Base-by-base conservation (phyloP, 192 early-diverging fungal species). In the Coemansia sp. region DNA sequence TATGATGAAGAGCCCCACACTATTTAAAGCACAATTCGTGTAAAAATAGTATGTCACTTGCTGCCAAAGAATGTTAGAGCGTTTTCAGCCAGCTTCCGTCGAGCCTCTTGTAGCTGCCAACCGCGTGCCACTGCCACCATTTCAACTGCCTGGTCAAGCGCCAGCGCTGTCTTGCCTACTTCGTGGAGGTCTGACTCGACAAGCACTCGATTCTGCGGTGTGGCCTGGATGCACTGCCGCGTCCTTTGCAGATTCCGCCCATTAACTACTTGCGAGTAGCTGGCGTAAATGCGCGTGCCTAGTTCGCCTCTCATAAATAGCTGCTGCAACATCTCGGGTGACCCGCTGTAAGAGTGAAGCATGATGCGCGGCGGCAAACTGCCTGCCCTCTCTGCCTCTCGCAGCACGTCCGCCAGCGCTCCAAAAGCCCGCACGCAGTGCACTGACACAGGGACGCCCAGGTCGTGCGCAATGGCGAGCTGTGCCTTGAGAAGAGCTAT, bases 321-420 rank as follows among this genome's bases (percentile, higher is more conserved):
- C 55, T 80, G 77, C 54, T 40, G 37, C 15, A 91, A 61, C 67
- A 88, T 87, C 43, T 95, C 91, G 21, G 82, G 58, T 21, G 89
- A 90, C 19, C 91, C 93, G 7, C 87, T 87, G 63, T 85, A 97
- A 15, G 93, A 94, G 62, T 97, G 95, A 53, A 93, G 74, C 69
- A 90, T 92, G 41, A 97, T 83, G 22, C 85, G 77, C 1, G 89
- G 87, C 10, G 88, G 87, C 18, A 87, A 68, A 22, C 34, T 50
- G 26, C 36, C 62, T 17, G 36, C 53, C 15, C 32, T 60, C 43
- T 58, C 74, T 18, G 55, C 67, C 24, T 58, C 66, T 35, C 58
- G 65, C 19, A 74, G 64, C 62, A 67, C 67, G 50, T 70, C 81
- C 24, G 58, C 74, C 61, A 90, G 58, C 15, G 75, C 53, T 1